Conservation (phyloP, 495 filamentous ascomycete species). For the Staphylotrichum tortipilum region DNA sequence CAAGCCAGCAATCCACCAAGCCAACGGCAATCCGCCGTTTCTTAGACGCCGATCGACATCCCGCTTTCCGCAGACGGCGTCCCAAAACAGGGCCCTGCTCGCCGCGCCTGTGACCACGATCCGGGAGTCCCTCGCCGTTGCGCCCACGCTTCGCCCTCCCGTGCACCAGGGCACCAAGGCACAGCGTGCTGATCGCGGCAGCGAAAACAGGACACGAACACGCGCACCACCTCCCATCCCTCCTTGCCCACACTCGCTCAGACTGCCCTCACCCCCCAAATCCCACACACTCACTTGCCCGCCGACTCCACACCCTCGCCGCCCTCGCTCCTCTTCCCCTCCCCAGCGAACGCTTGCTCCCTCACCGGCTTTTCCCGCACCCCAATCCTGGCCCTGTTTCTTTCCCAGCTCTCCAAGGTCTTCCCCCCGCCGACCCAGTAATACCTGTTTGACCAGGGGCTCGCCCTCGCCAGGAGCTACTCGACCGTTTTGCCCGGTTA, state of each 20-base stretch:
- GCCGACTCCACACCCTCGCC: background rate
- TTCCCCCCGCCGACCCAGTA: too few species aligned
- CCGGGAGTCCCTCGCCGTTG: constrained; percentile 9
- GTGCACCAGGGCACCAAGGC: constrained; percentile 18
- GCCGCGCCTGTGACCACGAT: constrained; percentile 15
- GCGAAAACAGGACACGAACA: constrained; percentile 19
- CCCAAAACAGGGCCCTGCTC: constrained; percentile 15
- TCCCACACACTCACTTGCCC: too few species aligned
- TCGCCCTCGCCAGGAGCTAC: background rate
- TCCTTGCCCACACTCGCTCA: too few species aligned
- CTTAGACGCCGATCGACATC: constrained; percentile 25
- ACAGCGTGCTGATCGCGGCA: constrained; percentile 28
- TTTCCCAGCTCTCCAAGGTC: background rate
- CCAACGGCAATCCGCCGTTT: too few species aligned
- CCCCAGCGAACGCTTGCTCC: constrained; percentile 5
- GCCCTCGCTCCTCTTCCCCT: background rate
- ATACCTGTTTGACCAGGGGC: too few species aligned
- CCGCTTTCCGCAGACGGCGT: constrained; percentile 15
- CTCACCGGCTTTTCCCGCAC: constrained; percentile 6
- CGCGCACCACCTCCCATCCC: constrained; percentile 14
- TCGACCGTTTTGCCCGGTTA: background rate
- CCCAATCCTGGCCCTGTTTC: background rate
- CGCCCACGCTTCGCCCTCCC: too few species aligned
- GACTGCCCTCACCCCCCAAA: too few species aligned
- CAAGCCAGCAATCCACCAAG: too few species aligned